Base-by-base conservation (phyloP, 106 monocot genomes). In the Allium cepa region DNA sequence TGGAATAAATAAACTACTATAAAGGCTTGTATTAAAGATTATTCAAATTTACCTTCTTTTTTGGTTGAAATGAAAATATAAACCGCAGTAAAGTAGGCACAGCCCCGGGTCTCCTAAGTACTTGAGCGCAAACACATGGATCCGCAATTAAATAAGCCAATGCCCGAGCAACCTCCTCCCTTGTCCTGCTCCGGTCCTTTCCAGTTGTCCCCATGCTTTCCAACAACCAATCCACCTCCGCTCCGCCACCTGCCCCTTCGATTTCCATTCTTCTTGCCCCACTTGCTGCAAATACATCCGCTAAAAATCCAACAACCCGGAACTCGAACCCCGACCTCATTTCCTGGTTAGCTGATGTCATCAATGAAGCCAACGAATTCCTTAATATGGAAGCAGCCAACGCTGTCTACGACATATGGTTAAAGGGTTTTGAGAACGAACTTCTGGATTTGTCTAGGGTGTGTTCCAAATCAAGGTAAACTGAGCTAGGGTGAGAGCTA, bases 31-130 rank as follows among this genome's bases (percentile, higher is more conserved):
- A 22, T 22, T 22, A 22, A 22, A 22, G 22, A 22, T 22, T 22
- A 22, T 22, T 22, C 22, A 22, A 22, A 22, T 80, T 82, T 68
- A 84, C 83, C 10, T 64, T 69, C 57, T 62, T 62, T 63, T 85
- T 85, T 17, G 99, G 99, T 81, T 99, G 93, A 79, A 85, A 93
- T 0, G 84, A 87, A 62, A 99, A 93, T 27, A 99, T 99, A 76
- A 99, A 93, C 64, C 71, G 65, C 53, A 99, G 78, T 7, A 99
- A 77, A 60, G 77, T 81, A 3, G 99, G 87, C 22, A 99, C 72
- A 5, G 92, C 99, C 61, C 78, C 77, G 1, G 87, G 92, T 61
- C 99, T 76, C 49, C 87, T 84, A 0, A 92, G 77, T 51, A 99
- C 93, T 17, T 68, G 73, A 50, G n/a, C 74, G 53, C 85, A 76